These are phyloP conservation scores for Paracorniculantispora psalliotae DNA, from an alignment of 2,329 filamentous ascomycete genomes.

Conservation along the genomic window DNA sequence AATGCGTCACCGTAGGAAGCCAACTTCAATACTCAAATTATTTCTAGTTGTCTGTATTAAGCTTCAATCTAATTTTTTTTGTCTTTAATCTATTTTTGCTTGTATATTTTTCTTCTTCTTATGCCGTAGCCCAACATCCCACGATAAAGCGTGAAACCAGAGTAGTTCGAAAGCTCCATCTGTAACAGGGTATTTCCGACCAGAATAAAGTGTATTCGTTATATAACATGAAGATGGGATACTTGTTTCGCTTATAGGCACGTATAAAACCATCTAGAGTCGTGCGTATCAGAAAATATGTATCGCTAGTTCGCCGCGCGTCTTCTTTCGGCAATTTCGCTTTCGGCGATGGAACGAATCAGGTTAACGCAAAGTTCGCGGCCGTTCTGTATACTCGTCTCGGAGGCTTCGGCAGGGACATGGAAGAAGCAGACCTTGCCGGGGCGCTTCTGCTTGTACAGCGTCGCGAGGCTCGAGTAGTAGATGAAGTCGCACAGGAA, in stretches of 20 bases:
- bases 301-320: conserved; percentile 8
- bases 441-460: conserved; percentile 41
- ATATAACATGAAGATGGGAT: background rate
- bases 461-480: conserved; percentile 60
- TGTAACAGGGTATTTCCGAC: background rate
- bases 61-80: too few relatives aligned
- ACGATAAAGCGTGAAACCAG: too few relatives aligned
- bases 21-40: background rate
- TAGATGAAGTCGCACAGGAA: conserved; percentile 79
- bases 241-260: too few relatives aligned
- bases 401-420: conserved; percentile 57
- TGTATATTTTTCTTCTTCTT: too few relatives aligned
- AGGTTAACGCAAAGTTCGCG: conserved; percentile 49
- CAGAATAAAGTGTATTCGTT: background rate
- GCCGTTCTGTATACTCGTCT: conserved; percentile 43
- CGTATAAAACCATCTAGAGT: too few relatives aligned
- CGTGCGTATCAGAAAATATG: too few relatives aligned
- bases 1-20: background rate
- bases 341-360: conserved; percentile 53
- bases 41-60: too few relatives aligned
- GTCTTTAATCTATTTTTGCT: too few relatives aligned
- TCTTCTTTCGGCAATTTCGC: conserved; percentile 30
- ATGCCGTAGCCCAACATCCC: too few relatives aligned
- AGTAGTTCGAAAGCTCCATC: background rate
- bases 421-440: conserved; percentile 64